Base-by-base conservation (phyloP, 345 rosid genomes). In the Salix exigua region DNA sequence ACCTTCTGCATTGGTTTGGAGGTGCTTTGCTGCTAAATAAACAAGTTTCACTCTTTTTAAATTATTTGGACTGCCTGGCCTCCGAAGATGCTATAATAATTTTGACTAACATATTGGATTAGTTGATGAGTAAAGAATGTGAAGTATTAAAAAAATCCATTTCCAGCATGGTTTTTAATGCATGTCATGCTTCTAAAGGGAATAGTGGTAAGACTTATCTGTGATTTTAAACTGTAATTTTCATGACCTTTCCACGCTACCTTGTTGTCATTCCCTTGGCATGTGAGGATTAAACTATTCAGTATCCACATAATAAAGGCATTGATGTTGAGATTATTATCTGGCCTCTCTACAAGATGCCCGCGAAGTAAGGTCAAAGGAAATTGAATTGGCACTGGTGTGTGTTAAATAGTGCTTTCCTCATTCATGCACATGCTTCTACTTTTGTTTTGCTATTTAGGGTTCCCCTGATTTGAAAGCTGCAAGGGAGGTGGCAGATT, bases 401-500 rank as follows among this genome's bases (percentile, higher is more conserved):
- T 13, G 11, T 31, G 17, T 30, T 48, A 33, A 26, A 16, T 55
- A n/a, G 7, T 12, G 23, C 68, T 53, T 16, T 64, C 23, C 7
- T 30, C 44, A 28, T 65, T 44, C 26, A 33, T 44, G 46, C 60
- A 26, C 4, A 71, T 69, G 65, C 55, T 48, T 51, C 51, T 60
- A 8, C 65, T 60, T 75, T 14, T 38, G 53, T 80, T 76, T 66
- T 60, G 5, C 46, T 73, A 31, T 78, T 76, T 84, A 92, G 94
- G 94, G 91, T 75, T 92, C 94, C 19, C 97, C 95, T 16, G 94
- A 92, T 81, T 84, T 90, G 64, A 90, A 78, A 86, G 94, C 92
- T 63, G 92, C 91, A 9, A 89, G 84, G 83, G 97, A 92, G 84
- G 97, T 92, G 17, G 93, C 97, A 70, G 88, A 90, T 81, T 90